Evolutionary conservation across 345 rosid genomes (phyloP), one percentile per base, ranked within the genome.

Genomic region (Crucihimalaya himalaica): DNA sequence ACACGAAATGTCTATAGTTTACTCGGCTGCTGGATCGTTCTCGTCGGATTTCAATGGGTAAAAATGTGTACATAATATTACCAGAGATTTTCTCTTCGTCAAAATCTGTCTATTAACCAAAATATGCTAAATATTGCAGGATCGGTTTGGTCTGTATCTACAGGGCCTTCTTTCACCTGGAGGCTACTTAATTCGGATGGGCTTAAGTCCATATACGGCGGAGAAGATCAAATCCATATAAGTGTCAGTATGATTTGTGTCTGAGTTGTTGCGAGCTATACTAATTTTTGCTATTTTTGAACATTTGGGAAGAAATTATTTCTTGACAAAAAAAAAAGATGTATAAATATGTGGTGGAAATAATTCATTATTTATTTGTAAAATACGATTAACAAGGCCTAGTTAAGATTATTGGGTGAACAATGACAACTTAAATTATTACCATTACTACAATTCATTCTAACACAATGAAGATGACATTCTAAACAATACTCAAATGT

Each of bases 41-140:
- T 86, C 19, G 78, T 85, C 6, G 93, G 87, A 57, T 91, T 91
- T 68, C 97, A 85, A 68, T 89, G 88, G 97, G 97, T 89, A 87
- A 82, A 81, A 13, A 50, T 59, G 18, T 43, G 10, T 19, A 32
- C 71, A 73, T 20, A 6, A 13, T 12, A 7, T 53, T 32, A 50
- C 34, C 19, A 50, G 21, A 37, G 28, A 48, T 48, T n/a, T 1
- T 11, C 5, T 74, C 15, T 66, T 42, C 20, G 29, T 21, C 5
- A 9, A 19, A 20, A 11, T n/a, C 16, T 11, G 5, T 6, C 16
- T 31, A 21, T 27, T 37, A 39, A 68, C 40, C 51, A 13, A 20
- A 37, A 62, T 25, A 55, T n/a, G 63, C 7, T 13, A 16, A 51
- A 32, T 43, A n/a, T 51, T 72, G 18, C 88, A 87, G 97, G 91